Conservation (phyloP, 768 basidiomycete species). For the Tremella mesenterica region DNA sequence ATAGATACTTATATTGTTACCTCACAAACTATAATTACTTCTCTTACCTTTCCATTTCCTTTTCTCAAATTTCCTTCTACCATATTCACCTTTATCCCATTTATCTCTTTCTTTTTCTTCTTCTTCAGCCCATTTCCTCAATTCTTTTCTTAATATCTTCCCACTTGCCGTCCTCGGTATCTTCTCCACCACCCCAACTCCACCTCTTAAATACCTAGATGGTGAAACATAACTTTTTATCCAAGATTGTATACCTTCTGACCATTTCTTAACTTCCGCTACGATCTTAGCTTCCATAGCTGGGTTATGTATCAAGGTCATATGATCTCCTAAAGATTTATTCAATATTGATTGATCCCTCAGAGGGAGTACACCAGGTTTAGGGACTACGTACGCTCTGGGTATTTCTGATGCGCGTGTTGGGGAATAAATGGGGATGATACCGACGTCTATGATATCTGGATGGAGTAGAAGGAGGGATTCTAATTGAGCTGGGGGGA, state of each 20-base stretch:
- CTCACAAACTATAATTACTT: too few relatives aligned
- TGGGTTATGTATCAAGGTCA: too few relatives aligned
- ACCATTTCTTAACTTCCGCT: conserved; percentile 38
- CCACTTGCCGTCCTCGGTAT: conserved; percentile 77
- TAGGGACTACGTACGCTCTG: conserved; percentile 50
- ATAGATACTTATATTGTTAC: too few relatives aligned
- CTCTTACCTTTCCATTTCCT: too few relatives aligned
- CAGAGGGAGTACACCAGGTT: too few relatives aligned
- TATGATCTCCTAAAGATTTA: too few relatives aligned
- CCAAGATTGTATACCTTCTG: conserved; percentile 56
- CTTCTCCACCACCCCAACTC: conserved; percentile 52
- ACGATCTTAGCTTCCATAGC: conserved; percentile 24
- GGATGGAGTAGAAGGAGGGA: conserved; percentile 64
- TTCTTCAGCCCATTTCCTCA: conserved; percentile 58
- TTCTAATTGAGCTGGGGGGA: conserved; percentile 80
- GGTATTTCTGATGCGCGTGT: conserved; percentile 74
- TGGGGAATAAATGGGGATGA: conserved; percentile 63
- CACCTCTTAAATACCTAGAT: conserved; percentile 74
- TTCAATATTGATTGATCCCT: too few relatives aligned
- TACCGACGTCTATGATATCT: conserved; percentile 67
- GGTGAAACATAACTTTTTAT: conserved; percentile 55
- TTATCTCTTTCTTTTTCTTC: not conserved
- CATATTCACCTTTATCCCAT: too few relatives aligned
- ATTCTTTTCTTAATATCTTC: conserved; percentile 72
- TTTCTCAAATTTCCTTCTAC: too few relatives aligned